Evolutionary conservation across 192 early-diverging fungal genomes (phyloP), one percentile per base, ranked within the genome.

Genomic region (Backusella sp.): DNA sequence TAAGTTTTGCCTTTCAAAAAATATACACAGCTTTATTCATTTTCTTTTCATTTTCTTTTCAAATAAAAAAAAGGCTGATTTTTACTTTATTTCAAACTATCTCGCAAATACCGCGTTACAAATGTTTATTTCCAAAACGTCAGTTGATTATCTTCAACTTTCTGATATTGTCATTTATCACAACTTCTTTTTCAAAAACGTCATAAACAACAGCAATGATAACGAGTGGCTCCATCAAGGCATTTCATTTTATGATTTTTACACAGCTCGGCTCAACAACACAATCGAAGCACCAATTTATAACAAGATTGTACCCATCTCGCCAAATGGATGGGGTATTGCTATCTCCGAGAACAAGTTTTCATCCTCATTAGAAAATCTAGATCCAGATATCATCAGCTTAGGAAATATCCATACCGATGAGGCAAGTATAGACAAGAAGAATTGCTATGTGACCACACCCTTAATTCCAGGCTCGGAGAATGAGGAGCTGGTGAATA

Each of bases 211-310:
- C 23, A 44, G 3, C 14, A 15, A 67, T 59, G 37, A 62, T 32
- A 46, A 59, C 44, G 70, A 70, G 2, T 77, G 76, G 76, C 32
- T 77, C 1, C 42, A 77, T 46, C 69, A 77, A 32, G 76, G 42
- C 12, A 72, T 77, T 53, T 72, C 76, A 2, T 77, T 77, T 52
- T 77, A 56, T 72, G 76, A 77, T 36, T 77, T 77, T 44, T 77
- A 52, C 19, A 77, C 76, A 5, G 76, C 76, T 19, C 69, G 76
- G 0, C n/a, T 41, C 28, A 66, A 77, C 30, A 39, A 77, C 15
- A 77, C 76, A 14, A 72, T 77, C 59, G 53, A 37, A 9, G 35
- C 68, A 19, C 76, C 76, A 7, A 65, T 72, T 12, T 77, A 70
- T 53, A 77, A 77, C 69, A 65, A 21, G n/a, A 77, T 69, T 14